A percentile compares a stretch with the other conserved stretches of the same genome.
phyloP scores from a whole-genome alignment of 1,284 basidiomycete species.

The Spongiforma sp. region DNA sequence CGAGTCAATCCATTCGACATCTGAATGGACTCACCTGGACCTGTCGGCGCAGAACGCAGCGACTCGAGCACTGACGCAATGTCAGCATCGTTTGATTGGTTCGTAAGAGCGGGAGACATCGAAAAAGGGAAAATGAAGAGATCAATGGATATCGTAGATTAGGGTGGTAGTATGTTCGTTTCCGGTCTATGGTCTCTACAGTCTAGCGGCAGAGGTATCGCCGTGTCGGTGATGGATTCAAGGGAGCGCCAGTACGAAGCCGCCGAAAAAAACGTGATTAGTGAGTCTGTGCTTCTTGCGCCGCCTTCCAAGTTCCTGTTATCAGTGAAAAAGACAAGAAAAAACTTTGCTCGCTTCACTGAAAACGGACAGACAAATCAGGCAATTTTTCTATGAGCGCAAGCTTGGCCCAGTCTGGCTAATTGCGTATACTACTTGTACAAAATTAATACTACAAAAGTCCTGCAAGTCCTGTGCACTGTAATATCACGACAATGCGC shows the following conservation, averaged over 20 bases:
- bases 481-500: background rate
- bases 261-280: background rate
- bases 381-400: too few species aligned
- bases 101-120: slow-evolving; percentile 64
- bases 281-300: background rate
- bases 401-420: too few species aligned
- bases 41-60: slow-evolving; percentile 72
- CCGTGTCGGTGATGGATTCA: too few species aligned
- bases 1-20: slow-evolving; percentile 1
- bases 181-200: slow-evolving; percentile 28
- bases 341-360: background rate
- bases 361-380: background rate
- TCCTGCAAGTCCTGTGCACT: slow-evolving; percentile 2
- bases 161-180: slow-evolving; percentile 19
- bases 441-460: background rate
- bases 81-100: slow-evolving; percentile 46
- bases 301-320: too few species aligned
- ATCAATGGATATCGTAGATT: slow-evolving; percentile 30
- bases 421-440: background rate
- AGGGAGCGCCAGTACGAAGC: background rate
- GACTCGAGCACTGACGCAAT: slow-evolving; percentile 65
- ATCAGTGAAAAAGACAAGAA: background rate
- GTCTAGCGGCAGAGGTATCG: slow-evolving; percentile 20
- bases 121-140: slow-evolving; percentile 9
- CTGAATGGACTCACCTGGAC: slow-evolving; percentile 57